These are phyloP conservation scores for Saturnispora hagleri DNA, from an alignment of 805 yeast species.

Conservation along the genomic window DNA sequence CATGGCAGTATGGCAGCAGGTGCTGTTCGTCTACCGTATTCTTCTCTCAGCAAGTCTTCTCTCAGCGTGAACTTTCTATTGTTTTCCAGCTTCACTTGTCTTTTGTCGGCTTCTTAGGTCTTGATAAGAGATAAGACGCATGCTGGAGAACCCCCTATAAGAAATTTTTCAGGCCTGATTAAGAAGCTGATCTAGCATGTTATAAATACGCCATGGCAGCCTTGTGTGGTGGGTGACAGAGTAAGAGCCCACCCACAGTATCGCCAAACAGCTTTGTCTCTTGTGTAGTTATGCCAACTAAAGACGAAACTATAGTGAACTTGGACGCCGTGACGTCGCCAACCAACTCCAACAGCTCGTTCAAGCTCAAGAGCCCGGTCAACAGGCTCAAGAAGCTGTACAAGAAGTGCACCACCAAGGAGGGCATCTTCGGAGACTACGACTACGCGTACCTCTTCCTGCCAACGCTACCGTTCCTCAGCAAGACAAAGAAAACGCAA, in stretches of 20 bases:
- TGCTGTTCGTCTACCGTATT: not conserved
- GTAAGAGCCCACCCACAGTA: not conserved
- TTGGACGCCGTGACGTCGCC: not conserved
- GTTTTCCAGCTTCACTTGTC: not conserved
- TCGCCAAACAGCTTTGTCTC: not conserved
- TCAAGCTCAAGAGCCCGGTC: not conserved
- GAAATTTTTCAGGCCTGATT: not conserved
- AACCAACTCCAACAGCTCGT: not conserved
- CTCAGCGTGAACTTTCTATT: not conserved
- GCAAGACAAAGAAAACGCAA: constrained; percentile 37
- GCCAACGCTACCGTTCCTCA: constrained; percentile 67
- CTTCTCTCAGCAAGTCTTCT: not conserved
- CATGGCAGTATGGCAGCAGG: too few species aligned
- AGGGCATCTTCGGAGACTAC: constrained; percentile 79
- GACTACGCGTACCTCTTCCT: constrained; percentile 73
- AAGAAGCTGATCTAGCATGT: not conserved
- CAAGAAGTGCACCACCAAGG: constrained; percentile 47
- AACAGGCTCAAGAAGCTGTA: not conserved
- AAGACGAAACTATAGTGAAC: not conserved
- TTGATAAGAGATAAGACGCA: not conserved
- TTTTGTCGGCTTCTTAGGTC: not conserved
- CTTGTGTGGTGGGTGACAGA: not conserved
- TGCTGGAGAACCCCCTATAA: not conserved
- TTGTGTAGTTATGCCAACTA: not conserved
- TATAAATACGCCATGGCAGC: not conserved